Evolutionary conservation across 2,329 filamentous ascomycete genomes (phyloP), one percentile per base, ranked within the genome.

Genomic region (Trichoderma atroviride): DNA sequence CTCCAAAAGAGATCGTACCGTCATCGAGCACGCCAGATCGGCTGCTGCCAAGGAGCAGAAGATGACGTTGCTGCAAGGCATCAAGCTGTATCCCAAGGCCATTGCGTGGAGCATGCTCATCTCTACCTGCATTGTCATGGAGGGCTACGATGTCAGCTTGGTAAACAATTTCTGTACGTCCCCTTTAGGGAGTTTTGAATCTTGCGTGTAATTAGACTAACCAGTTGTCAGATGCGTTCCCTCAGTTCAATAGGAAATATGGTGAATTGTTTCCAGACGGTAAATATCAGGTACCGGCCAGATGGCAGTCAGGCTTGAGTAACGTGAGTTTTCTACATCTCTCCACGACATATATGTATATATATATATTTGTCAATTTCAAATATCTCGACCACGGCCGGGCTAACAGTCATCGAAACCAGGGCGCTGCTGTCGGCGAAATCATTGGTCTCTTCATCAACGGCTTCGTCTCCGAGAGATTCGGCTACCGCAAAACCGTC

Each of bases 121-220:
- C 79, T 95, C 91, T n/a, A 95, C 92, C 0, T 94, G 92, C 78
- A 96, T 97, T 76, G 89, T 88, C 75, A 97, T 97, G 94, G 93
- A 97, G 79, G 93, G 92, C 40, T 96, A 94, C 81, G 93, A 97
- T 77, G 85, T 96, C 70, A 90, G 88, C 75, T 83, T 96, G 65
- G 88, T 96, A 75, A 93, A 91, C 82, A 94, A 94, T 80, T 93
- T 96, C 76, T 94, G 88, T 81, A 80, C 75, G 14, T 55, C 22
- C 10, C 4, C 19, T 56, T 5, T 9, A 3, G 57, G 43, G 24
- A 24, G 35, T 5, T 14, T 53, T 35, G 31, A 24, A 6, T n/a
- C 33, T 43, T 43, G 2, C 19, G 6, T 10, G 19, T n/a, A 43
- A n/a, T 22, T 7, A 9, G 24, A 33, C 57, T 69, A 29, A 52